A percentile compares a stretch with the other conserved stretches of the same genome.
These are phyloP conservation scores for Begonia fuchsioides DNA, from an alignment of 306 rosid genomes.

Conservation along the genomic window DNA sequence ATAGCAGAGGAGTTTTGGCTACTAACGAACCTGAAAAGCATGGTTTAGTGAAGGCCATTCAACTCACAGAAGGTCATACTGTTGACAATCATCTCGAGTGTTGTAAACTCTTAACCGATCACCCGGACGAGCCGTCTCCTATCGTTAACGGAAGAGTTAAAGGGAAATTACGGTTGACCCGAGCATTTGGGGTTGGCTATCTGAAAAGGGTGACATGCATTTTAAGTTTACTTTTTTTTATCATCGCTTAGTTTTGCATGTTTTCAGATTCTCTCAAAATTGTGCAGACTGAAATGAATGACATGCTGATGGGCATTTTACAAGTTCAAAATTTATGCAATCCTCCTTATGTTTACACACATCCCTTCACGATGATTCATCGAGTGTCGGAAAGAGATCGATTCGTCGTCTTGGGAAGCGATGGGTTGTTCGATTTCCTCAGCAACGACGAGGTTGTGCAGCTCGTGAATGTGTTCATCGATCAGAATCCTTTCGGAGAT, in stretches of 20 bases:
- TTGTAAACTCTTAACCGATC: not conserved
- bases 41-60: not conserved
- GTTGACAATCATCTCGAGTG: not conserved
- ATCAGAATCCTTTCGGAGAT: not conserved
- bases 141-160: not conserved
- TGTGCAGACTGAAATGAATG: not conserved
- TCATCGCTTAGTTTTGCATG: not conserved
- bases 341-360: not conserved
- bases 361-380: not conserved
- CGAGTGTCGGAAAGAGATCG: not conserved
- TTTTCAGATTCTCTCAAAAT: not conserved
- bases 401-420: not conserved
- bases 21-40: not conserved
- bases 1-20: not conserved
- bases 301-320: constrained; percentile 1
- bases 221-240: too few relatives aligned
- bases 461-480: not conserved
- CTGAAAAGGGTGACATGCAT: not conserved
- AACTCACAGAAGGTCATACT: not conserved
- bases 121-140: not conserved
- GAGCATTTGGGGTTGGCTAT: not conserved
- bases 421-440: not conserved
- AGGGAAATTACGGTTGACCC: not conserved
- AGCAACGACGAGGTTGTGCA: not conserved
- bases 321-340: constrained; percentile 1